These are phyloP conservation scores for Pythium sukuiense DNA, from an alignment of 352 stramenopile species.

Conservation along the genomic window DNA sequence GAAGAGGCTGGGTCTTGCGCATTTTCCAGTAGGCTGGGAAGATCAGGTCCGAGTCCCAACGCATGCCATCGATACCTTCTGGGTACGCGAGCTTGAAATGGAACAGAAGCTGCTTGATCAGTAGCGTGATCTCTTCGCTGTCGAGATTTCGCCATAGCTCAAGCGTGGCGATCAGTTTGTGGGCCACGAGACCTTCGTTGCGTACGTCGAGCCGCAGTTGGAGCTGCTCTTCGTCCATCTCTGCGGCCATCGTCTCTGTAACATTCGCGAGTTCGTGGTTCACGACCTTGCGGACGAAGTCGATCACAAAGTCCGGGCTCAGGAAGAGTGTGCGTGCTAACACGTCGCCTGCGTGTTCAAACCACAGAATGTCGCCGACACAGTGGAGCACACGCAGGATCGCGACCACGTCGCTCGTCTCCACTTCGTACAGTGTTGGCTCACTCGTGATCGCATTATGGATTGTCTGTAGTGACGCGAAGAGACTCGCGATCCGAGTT, in stretches of 20 bases:
- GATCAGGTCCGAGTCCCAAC: conserved; percentile 16
- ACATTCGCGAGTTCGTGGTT: conserved; percentile 11
- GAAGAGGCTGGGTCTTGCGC: neutral
- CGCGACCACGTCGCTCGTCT: neutral
- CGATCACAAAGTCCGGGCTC: conserved; percentile 13
- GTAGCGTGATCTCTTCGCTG: neutral
- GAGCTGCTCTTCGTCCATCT: neutral
- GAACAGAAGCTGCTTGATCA: conserved; percentile 21
- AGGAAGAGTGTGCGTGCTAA: conserved; percentile 6
- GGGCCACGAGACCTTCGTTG: conserved; percentile 11
- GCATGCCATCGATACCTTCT: neutral
- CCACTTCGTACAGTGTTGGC: neutral
- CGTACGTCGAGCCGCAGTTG: neutral
- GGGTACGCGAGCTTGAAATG: conserved; percentile 23
- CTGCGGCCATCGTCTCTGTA: neutral
- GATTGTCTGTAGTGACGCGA: neutral
- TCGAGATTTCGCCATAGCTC: conserved; percentile 12
- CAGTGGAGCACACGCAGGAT: conserved; percentile 20
- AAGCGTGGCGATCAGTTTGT: neutral
- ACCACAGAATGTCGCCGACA: conserved; percentile 25
- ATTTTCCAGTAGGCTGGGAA: conserved; percentile 20
- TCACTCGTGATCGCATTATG: neutral
- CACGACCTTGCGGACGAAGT: conserved; percentile 20
- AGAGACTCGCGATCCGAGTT: neutral
- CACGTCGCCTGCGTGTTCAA: neutral